Evolutionary conservation across 2,329 filamentous ascomycete species (phyloP), one percentile per base, ranked within the genome.

Genomic region (Claviceps pusilla): DNA sequence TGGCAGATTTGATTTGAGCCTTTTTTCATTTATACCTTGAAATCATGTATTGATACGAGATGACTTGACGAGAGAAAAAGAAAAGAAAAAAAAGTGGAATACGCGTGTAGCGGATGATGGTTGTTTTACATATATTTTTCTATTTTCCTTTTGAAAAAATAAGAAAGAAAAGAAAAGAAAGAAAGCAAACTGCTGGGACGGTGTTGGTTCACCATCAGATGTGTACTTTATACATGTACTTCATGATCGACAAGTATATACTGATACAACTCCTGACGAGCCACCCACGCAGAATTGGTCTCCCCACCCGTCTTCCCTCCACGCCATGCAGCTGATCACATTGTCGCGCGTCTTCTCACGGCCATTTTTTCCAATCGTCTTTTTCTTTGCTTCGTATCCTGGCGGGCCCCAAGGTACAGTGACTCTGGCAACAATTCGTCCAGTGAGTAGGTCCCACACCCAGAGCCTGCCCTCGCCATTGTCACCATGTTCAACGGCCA

Each of bases 371-470:
- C 79, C 80, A 14, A 84, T 68, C 12, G 74, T 72, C 60, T 69
- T 77, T 65, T 74, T 81, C 64, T 69, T 72, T 0, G 66, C 66
- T 43, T 74, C 73, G 45, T 69, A 68, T 3, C 72, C 74, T n/a
- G 64, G 62, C 4, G 76, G 76, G 1, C 78, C 77, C 78, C 78
- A 80, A 0, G 79, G 77, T 3, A 80, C 72, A 41, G 66, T 69
- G 6, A 95, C 69, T 59, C 73, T 80, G 37, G 85, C 80, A 55
- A 80, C 73, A 51, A 86, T 65, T 54, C 82, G 78, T 1, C 88
- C 90, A 6, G 78, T 84, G 54, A 95, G 66, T 24, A 95, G 71
- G 70, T 96, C 89, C 91, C 91, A 97, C 1, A 82, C 87, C 72
- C 84, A 83, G 7, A 89, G 69, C 62, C 75, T 75, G 2, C 86